phyloP scores from a whole-genome alignment of 2,329 filamentous ascomycete genomes.

The Ophiosphaerella narmari region DNA sequence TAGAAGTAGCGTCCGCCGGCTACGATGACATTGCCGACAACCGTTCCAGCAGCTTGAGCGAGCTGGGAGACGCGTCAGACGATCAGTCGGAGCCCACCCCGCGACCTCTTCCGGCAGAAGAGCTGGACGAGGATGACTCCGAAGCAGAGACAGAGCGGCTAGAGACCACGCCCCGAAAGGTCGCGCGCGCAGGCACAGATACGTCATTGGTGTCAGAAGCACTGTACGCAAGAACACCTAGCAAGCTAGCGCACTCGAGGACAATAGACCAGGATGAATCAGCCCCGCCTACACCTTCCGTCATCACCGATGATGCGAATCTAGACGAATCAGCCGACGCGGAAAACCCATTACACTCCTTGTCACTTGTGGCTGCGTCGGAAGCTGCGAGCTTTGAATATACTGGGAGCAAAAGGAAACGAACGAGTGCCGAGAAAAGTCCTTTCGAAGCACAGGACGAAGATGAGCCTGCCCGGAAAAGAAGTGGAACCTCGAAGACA shows the following conservation, averaged over 20 bases:
- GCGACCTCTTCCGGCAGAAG: slow-evolving; percentile 21
- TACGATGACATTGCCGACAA: slow-evolving; percentile 59
- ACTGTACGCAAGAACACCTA: slow-evolving; percentile 41
- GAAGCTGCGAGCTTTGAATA: slow-evolving; percentile 39
- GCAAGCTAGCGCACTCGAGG: slow-evolving; percentile 43
- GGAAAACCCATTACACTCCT: slow-evolving; percentile 35
- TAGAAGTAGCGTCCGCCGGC: slow-evolving; percentile 15
- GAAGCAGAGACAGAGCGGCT: slow-evolving; percentile 95
- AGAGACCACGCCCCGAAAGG: slow-evolving; percentile 79
- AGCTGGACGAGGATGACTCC: slow-evolving; percentile 65
- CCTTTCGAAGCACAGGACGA: slow-evolving; percentile 38
- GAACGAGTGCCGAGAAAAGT: slow-evolving; percentile 47
- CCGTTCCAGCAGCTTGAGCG: slow-evolving; percentile 87
- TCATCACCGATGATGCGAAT: slow-evolving; percentile 17
- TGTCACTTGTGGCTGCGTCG: slow-evolving; percentile 38
- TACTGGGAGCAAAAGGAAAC: slow-evolving; percentile 51
- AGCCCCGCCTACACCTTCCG: slow-evolving; percentile 33
- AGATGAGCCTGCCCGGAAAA: slow-evolving; percentile 46
- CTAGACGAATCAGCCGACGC: slow-evolving; percentile 20
- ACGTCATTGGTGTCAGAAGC: slow-evolving; percentile 41
- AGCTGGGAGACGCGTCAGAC: slow-evolving; percentile 80
- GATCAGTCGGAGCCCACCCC: slow-evolving; percentile 51
- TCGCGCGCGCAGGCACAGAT: slow-evolving; percentile 47
- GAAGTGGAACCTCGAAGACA: slow-evolving; percentile 34
- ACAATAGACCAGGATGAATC: slow-evolving; percentile 38